Evolutionary conservation across 2,329 filamentous ascomycete genomes (phyloP), one percentile per base, ranked within the genome.

Genomic region (Aspergillus oerlinghausenensis): DNA sequence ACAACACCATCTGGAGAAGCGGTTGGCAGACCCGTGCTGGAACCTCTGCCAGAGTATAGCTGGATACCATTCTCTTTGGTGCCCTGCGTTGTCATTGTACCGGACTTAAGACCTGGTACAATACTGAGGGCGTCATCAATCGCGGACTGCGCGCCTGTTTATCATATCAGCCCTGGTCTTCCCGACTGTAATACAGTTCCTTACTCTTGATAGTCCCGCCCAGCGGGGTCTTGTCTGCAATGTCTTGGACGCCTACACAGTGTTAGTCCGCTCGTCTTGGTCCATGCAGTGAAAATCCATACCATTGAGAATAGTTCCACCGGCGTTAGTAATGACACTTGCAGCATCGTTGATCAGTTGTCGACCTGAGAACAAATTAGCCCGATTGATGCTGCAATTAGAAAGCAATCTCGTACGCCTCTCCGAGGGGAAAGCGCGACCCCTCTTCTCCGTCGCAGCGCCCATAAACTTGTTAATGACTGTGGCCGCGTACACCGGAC

Each of bases 391-490:
- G 40, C n/a, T 19, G 17, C 1, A 43, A 43, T 21, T 21, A 8
- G 40, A 43, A 43, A 21, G 19, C 0, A 17, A 21, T 21, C 40
- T 21, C 40, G 7, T 43, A 43, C 40, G 40, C n/a, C 40, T 43
- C 3, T 43, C 17, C 0, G 40, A 10, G 7, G 3, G n/a, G 40
- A n/a, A 21, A 43, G 2, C 4, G 10, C 40, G 40, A 21, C 3
- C 40, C 40, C 17, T n/a, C 40, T 43, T 43, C 40, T 43, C 17
- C 40, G 19, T 21, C 40, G 7, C 40, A 21, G 40, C 67, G 35
- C 79, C 79, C 82, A 88, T 86, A 75, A 88, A 88, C 69, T 70
- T 79, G 56, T 78, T 63, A 61, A 88, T 79, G 73, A 85, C 83
- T 63, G 75, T 75, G 21, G 77, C 75, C 28, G 86, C 80, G 58